phyloP scores from a whole-genome alignment of 345 rosid species.

The Leavenworthia alabamica region DNA sequence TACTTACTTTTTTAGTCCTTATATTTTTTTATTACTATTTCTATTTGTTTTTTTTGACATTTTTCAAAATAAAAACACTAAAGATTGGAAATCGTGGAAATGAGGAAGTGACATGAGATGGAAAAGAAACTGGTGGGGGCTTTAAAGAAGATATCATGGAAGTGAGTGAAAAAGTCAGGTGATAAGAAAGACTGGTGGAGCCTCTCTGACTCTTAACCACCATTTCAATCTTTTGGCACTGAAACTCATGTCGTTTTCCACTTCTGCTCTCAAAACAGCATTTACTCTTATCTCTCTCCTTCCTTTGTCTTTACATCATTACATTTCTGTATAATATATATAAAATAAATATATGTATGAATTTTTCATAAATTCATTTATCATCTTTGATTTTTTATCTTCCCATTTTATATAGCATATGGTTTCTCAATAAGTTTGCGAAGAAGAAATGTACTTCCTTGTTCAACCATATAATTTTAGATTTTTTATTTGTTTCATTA shows the following conservation, averaged over 20 bases:
- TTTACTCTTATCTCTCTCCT: conserved; percentile 18
- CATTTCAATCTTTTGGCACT: conserved; percentile 30
- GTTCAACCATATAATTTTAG: neutral
- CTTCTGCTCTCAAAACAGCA: neutral
- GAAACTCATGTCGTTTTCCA: conserved; percentile 29
- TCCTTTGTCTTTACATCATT: conserved; percentile 8
- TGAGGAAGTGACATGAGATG: too few species aligned
- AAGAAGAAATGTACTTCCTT: too few species aligned
- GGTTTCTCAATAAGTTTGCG: neutral
- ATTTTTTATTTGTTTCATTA: too few species aligned
- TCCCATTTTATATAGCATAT: conserved; percentile 20
- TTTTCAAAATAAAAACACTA: neutral
- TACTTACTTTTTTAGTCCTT: too few species aligned
- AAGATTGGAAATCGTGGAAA: neutral
- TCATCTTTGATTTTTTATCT: conserved; percentile 22
- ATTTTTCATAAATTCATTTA: conserved; percentile 13
- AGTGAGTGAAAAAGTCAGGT: conserved; percentile 25
- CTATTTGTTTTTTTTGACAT: too few species aligned
- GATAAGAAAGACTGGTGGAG: conserved; percentile 27
- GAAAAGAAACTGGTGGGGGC: neutral
- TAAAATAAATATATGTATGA: neutral
- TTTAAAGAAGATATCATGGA: conserved; percentile 17
- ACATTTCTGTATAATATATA: too few species aligned
- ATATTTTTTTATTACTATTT: too few species aligned
- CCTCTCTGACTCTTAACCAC: conserved; percentile 24